A percentile compares a stretch with the other conserved stretches of the same genome.
Evolutionary conservation across 306 rosid genomes (phyloP).

Genomic region (Gastrolobium villosum): DNA sequence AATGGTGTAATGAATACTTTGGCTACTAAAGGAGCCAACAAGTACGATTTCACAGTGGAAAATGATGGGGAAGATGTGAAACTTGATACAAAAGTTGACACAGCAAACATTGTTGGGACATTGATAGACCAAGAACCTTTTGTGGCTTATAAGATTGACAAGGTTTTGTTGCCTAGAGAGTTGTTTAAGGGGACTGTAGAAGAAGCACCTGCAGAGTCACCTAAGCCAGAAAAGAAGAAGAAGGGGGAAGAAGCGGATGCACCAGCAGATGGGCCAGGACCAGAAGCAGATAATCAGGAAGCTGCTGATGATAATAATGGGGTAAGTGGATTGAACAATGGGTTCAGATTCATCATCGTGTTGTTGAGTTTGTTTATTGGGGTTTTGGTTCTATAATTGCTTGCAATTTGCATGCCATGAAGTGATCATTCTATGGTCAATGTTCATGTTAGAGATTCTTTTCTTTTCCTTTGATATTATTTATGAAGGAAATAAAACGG

Average conservation of each 20-base stretch:
- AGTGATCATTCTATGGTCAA: conserved; percentile 19
- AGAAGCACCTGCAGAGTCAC: conserved; percentile 48
- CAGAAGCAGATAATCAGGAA: conserved; percentile 54
- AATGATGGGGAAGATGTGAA: conserved; percentile 83
- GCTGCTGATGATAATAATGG: conserved; percentile 65
- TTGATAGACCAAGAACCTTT: conserved; percentile 83
- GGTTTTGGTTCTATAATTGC: conserved; percentile 57
- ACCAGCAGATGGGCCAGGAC: conserved; percentile 53
- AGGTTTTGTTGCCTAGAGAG: conserved; percentile 80
- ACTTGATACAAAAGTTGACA: conserved; percentile 70
- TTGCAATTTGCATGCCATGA: too few relatives aligned
- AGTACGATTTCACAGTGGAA: conserved; percentile 85
- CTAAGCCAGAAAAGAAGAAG: conserved; percentile 32
- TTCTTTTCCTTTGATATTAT: conserved; percentile 38
- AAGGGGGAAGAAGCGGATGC: conserved; percentile 41
- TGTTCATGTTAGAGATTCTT: conserved; percentile 47
- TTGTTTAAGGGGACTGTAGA: conserved; percentile 59
- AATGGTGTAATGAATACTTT: conserved; percentile 84
- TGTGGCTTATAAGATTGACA: conserved; percentile 73
- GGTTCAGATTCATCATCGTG: conserved; percentile 55
- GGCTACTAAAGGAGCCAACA: conserved; percentile 80
- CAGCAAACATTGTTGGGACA: conserved; percentile 71
- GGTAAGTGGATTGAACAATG: conserved; percentile 49
- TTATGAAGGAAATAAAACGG: conserved; percentile 50
- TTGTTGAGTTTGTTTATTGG: conserved; percentile 64